These are phyloP conservation scores for Dillenia suffruticosa DNA, from an alignment of 164 flowering plant species.

Conservation along the genomic window DNA sequence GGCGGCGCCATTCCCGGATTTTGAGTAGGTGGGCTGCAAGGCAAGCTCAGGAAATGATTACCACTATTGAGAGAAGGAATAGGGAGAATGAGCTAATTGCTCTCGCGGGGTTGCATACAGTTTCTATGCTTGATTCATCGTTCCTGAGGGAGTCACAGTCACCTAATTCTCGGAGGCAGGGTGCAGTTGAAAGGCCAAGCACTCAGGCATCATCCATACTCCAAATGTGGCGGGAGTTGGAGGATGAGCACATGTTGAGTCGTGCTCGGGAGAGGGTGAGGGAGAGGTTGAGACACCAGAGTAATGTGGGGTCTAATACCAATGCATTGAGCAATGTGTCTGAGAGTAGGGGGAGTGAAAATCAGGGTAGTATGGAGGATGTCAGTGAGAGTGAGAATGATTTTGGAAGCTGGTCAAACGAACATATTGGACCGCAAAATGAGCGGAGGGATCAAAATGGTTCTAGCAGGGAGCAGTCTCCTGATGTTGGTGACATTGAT, in stretches of 20 bases:
- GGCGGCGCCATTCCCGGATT: slow-evolving; percentile 81
- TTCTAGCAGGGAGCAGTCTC: slow-evolving; percentile 92
- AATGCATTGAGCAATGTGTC: slow-evolving; percentile 47
- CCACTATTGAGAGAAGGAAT: slow-evolving; percentile 92
- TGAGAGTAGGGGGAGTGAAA: slow-evolving; percentile 51
- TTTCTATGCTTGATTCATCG: slow-evolving; percentile 71
- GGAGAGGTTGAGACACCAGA: slow-evolving; percentile 65
- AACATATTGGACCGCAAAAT: slow-evolving; percentile 47
- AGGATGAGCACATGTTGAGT: slow-evolving; percentile 77
- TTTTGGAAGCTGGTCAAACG: slow-evolving; percentile 69
- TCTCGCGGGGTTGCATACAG: slow-evolving; percentile 77
- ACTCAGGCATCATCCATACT: slow-evolving; percentile 77
- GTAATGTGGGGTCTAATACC: slow-evolving; percentile 47
- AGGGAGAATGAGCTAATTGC: slow-evolving; percentile 95
- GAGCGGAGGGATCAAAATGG: slow-evolving; percentile 38
- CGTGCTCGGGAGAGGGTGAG: slow-evolving; percentile 75
- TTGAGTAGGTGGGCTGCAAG: slow-evolving; percentile 94
- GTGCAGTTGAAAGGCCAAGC: slow-evolving; percentile 70
- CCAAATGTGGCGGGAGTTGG: slow-evolving; percentile 99
- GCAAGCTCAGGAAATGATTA: slow-evolving; percentile 97
- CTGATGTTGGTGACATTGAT: slow-evolving; percentile 90
- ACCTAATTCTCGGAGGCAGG: slow-evolving; percentile 69
- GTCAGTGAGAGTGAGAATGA: slow-evolving; percentile 88
- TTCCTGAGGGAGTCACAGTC: slow-evolving; percentile 87
- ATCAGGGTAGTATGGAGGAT: slow-evolving; percentile 53